Evolutionary conservation across 1,284 basidiomycete species (phyloP), one percentile per base, ranked within the genome.

Genomic region (Ceratorhiza oryzae-sativae): DNA sequence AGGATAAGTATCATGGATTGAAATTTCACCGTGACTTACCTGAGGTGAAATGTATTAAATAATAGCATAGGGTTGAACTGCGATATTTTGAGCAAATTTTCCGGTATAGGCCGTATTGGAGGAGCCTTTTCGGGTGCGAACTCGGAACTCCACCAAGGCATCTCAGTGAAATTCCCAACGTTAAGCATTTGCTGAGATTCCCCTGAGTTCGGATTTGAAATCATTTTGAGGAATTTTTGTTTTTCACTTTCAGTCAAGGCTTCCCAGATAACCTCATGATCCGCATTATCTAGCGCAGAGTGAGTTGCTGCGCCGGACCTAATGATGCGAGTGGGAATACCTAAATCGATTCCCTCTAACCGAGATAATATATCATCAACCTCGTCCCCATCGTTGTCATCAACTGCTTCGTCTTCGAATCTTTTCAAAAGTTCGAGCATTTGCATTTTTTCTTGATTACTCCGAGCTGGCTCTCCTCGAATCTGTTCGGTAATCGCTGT

Each of bases 371-470:
- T 83, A 12, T 81, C 83, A 58, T 80, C 80, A 0, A 80, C 61
- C 1, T 76, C 75, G 15, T 77, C 77, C 25, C 82, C 80, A 3
- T 70, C 72, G 25, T 79, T 76, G 45, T 78, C 81, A n/a, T 55
- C 39, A 18, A 41, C 4, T 9, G 63, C 34, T 71, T 88, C 85
- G 65, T 91, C 87, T 74, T 93, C 91, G 73, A 93, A 89, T 20
- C 84, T 85, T 76, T 85, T 87, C 30, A 93, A 81, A 12, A 93
- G 77, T 58, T 88, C 86, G 77, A 93, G 80, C 86, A 92, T 92
- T 18, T 62, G 63, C 73, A 84, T 81, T 58, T 81, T 79, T 76
- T 91, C 89, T 62, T 86, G 81, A 1, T 80, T 79, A 0, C 83
- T 82, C 75, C 84, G 87, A 1, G 86, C 84, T 1, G 89, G 83